Evolutionary conservation across 352 stramenopile species (phyloP), one percentile per base, ranked within the genome.

Genomic region (Pythium diclinum): DNA sequence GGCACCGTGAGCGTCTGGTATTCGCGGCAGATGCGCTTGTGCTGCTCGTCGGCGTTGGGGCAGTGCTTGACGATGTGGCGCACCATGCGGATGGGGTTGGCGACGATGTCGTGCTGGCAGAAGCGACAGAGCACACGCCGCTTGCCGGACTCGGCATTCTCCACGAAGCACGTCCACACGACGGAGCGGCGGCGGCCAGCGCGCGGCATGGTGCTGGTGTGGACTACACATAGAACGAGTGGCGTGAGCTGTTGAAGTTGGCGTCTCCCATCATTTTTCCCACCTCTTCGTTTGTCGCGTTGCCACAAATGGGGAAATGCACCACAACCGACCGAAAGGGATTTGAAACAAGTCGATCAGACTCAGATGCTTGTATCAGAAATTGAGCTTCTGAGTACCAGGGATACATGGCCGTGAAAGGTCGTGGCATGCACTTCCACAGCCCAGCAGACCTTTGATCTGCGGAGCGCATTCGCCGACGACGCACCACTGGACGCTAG

Each of bases 101-200:
- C 75, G 32, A 83, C 75, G 25, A 73, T 72, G 61, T 83, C 75
- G 54, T 78, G 75, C 16, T 72, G 62, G 46, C 75, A 83, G 61
- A 83, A 78, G 52, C 72, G 75, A 55, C 75, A 83, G n/a, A 83
- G 59, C 69, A 79, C 75, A 56, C 75, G 75, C 30, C 75, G 72
- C 62, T 74, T 76, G 56, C 65, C 63, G 0, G 72, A 73, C 60
- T 51, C 46, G 21, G 66, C 55, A 33, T 79, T 70, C 36, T 82
- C 70, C 46, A 69, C 59, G 47, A 82, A 82, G 59, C 75, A 82
- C 65, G 67, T 61, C 75, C 75, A 82, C 3, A 82, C 75, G 28
- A 74, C 75, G 30, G 72, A 82, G 59, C 75, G 75, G 1, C 72
- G 72, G 17, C 75, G 72, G 19, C 75, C 75, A 4, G 69, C 74